Evolutionary conservation across 345 rosid genomes (phyloP).

Genomic region (Sapria himalayana): DNA sequence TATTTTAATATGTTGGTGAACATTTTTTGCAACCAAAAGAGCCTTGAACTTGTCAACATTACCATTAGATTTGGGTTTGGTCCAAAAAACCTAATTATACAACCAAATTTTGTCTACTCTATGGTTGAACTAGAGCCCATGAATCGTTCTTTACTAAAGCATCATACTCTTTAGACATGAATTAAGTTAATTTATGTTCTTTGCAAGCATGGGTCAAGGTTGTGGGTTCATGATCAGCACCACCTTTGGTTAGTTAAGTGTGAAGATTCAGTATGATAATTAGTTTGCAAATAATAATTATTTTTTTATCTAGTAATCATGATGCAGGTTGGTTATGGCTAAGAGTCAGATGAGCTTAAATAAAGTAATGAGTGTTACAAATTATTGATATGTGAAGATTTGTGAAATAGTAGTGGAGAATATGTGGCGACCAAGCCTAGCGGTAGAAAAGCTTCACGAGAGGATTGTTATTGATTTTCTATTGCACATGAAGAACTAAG

Average conservation of each 20-base stretch:
- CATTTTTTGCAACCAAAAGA: not conserved
- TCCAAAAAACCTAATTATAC: conserved; percentile 1
- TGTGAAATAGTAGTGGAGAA: not conserved
- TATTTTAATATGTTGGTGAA: not conserved
- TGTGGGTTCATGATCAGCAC: too few relatives aligned
- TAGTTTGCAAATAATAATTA: not conserved
- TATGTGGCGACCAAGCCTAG: not conserved
- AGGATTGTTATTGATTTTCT: not conserved
- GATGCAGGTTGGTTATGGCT: not conserved
- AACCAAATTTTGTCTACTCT: not conserved
- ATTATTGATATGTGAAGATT: not conserved
- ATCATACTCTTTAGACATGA: too few relatives aligned
- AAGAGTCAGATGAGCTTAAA: not conserved
- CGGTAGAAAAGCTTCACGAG: not conserved
- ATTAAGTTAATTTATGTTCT: too few relatives aligned
- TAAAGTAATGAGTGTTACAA: not conserved
- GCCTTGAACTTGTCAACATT: too few relatives aligned
- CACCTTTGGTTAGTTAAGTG: not conserved
- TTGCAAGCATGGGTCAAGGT: too few relatives aligned
- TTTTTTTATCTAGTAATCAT: not conserved
- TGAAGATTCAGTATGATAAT: not conserved
- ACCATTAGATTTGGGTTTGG: not conserved
- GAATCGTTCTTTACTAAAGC: too few relatives aligned
- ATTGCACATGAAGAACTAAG: not conserved
- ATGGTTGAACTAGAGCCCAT: not conserved